These are phyloP conservation scores for Pichia cephalocereana DNA, from an alignment of 805 yeast genomes.

Conservation along the genomic window DNA sequence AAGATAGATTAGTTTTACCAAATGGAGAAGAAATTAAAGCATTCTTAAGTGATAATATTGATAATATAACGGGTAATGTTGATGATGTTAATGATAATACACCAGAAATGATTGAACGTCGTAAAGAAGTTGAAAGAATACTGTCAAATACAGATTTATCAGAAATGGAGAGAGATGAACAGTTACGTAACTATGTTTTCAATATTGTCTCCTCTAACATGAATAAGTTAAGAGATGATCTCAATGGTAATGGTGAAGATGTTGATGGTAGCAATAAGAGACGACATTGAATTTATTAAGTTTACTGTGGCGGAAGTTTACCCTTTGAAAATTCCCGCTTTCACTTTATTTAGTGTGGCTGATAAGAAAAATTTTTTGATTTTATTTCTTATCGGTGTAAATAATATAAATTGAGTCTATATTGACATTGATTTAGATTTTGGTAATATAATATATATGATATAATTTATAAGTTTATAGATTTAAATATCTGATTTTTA, in stretches of 20 bases:
- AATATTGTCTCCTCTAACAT: slow-evolving; percentile 48
- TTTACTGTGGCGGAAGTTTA: no score
- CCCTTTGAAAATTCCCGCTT: no score
- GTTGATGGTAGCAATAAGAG: no score
- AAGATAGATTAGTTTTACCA: slow-evolving; percentile 17
- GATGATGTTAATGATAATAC: slow-evolving; percentile 24
- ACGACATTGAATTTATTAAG: no score
- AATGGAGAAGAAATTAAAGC: slow-evolving; percentile 44
- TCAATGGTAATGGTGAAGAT: background rate
- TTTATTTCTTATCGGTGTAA: no score
- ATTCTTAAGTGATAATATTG: slow-evolving; percentile 29
- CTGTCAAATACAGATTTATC: slow-evolving; percentile 30
- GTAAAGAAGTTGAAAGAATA: slow-evolving; percentile 59
- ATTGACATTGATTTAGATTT: no score
- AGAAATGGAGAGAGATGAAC: slow-evolving; percentile 77
- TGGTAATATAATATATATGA: no score
- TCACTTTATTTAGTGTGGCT: no score
- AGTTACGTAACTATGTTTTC: slow-evolving; percentile 56
- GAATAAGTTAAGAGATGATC: slow-evolving; percentile 13
- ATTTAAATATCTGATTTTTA: no score
- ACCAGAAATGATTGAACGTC: slow-evolving; percentile 43
- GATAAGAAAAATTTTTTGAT: no score
- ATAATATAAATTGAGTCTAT: no score
- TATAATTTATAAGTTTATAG: no score
- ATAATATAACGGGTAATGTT: slow-evolving; percentile 4